Evolutionary conservation across 192 early-diverging fungal species (phyloP).

Genomic region (Funneliformis mosseae): DNA sequence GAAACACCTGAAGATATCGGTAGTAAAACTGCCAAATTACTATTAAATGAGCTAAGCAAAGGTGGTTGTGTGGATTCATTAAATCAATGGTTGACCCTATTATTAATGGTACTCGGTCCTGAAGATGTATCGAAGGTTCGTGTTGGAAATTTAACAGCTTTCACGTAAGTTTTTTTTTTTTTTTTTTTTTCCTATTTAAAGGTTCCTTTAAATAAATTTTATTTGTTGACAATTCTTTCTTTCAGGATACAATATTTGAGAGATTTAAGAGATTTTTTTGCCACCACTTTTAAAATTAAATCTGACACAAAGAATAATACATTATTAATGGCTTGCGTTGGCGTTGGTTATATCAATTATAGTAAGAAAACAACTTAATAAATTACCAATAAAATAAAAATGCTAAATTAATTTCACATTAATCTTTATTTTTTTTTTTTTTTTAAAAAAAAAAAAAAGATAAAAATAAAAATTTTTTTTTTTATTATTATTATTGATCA

Average conservation of each 20-base stretch:
- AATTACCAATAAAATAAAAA: neutral
- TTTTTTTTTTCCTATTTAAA: too few species aligned
- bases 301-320: constrained; percentile 67
- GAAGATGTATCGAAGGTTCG: constrained; percentile 94
- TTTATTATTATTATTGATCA: constrained; percentile 9
- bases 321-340: constrained; percentile 81
- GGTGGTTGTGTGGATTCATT: constrained; percentile 90
- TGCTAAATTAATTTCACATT: too few species aligned
- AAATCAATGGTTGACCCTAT: constrained; percentile 84
- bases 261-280: constrained; percentile 89
- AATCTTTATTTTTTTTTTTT: neutral
- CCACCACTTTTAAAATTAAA: constrained; percentile 89
- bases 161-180: constrained; percentile 67
- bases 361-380: constrained; percentile 80
- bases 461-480: neutral
- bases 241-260: constrained; percentile 87
- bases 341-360: constrained; percentile 87
- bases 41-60: constrained; percentile 84
- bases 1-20: constrained; percentile 94
- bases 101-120: constrained; percentile 86
- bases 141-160: constrained; percentile 81
- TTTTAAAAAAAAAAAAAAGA: neutral
- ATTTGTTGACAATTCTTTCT: constrained; percentile 13
- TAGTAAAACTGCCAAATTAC: constrained; percentile 66
- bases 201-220: neutral